Percentiles rank a stretch among this genome's conserved stretches.
Evolutionary conservation across 495 filamentous ascomycete genomes (phyloP).

Genomic region (Penicillium riverlandense): DNA sequence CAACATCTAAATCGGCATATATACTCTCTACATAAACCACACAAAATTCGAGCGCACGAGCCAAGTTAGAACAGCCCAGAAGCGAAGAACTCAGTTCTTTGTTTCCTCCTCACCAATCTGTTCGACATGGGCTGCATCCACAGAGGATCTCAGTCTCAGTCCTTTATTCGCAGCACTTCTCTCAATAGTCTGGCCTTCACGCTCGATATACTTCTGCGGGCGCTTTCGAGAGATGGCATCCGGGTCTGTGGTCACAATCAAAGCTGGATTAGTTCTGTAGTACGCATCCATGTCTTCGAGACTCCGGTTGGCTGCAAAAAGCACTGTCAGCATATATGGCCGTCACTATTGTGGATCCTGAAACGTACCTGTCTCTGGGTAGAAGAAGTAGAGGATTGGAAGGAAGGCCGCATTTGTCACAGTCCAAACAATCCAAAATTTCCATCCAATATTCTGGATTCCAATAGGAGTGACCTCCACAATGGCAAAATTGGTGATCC

Average conservation of each 20-base stretch:
- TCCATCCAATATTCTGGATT: conserved; percentile 47
- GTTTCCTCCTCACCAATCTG: too few relatives aligned
- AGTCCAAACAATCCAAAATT: conserved; percentile 57
- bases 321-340: conserved; percentile 7
- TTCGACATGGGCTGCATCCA: not conserved
- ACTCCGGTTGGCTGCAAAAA: conserved; percentile 28
- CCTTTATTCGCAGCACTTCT: not conserved
- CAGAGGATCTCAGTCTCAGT: not conserved
- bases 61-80: too few relatives aligned
- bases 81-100: too few relatives aligned
- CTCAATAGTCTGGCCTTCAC: conserved; percentile 19
- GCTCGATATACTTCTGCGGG: conserved; percentile 19
- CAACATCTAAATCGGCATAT: too few relatives aligned
- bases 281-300: conserved; percentile 40
- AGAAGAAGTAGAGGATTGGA: conserved; percentile 55
- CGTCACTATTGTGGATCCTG: not conserved
- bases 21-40: too few relatives aligned
- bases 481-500: conserved; percentile 53
- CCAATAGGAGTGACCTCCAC: conserved; percentile 56
- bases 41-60: too few relatives aligned
- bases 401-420: conserved; percentile 52
- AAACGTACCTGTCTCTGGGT: conserved; percentile 47
- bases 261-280: conserved; percentile 34
- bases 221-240: conserved; percentile 18
- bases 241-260: conserved; percentile 31